A percentile compares a stretch with the other conserved stretches of the same genome.
phyloP scores from a whole-genome alignment of 352 stramenopile species.

The Phytopythium delawarense region DNA sequence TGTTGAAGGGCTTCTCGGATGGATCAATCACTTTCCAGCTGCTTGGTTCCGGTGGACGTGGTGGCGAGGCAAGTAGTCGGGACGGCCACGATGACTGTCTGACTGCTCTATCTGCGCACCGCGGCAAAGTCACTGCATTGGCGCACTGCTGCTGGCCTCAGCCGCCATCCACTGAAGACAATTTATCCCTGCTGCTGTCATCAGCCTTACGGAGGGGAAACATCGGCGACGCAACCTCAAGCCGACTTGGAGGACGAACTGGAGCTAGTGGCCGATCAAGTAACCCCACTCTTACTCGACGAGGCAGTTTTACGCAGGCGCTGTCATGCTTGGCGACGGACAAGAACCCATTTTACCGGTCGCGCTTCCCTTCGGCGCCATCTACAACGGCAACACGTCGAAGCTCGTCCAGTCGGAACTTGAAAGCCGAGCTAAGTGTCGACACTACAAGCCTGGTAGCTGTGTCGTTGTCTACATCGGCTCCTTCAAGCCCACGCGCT shows the following conservation, averaged over 20 bases:
- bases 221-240: background rate
- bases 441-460: background rate
- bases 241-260: background rate
- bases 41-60: constrained; percentile 13
- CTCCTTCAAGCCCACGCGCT: constrained; percentile 21
- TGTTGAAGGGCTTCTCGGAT: constrained; percentile 44
- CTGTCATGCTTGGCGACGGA: constrained; percentile 40
- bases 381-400: constrained; percentile 22
- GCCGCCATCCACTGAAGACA: background rate
- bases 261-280: constrained; percentile 6
- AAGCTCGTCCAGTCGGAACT: constrained; percentile 28
- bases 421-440: constrained; percentile 9
- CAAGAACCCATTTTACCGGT: constrained; percentile 62
- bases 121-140: constrained; percentile 38
- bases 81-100: constrained; percentile 7
- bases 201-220: background rate
- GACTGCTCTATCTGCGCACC: constrained; percentile 12
- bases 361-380: constrained; percentile 31
- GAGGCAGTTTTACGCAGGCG: background rate
- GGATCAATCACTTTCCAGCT: constrained; percentile 38
- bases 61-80: background rate
- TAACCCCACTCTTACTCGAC: constrained; percentile 6
- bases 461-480: constrained; percentile 10
- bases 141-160: constrained; percentile 38
- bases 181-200: background rate